Evolutionary conservation across 2,329 filamentous ascomycete species (phyloP), one percentile per base, ranked within the genome.

Genomic region (Microdochium bolleyi): DNA sequence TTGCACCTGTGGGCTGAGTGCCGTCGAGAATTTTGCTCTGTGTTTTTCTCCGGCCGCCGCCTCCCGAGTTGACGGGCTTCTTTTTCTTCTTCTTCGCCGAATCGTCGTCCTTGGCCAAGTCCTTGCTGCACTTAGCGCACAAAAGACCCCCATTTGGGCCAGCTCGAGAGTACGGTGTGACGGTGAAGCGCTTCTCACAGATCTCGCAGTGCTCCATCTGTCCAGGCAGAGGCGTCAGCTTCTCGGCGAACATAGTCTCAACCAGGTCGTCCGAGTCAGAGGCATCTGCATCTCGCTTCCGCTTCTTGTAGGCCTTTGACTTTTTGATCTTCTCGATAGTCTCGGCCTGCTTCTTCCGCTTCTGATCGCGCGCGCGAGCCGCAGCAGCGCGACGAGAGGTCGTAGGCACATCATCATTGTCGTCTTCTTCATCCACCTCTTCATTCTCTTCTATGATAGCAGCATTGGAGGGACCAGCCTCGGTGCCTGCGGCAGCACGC

Each of bases 1-100:
- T 91, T 19, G 84, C 80, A 21, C 88, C 88, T 11, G 81, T 73
- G 13, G 75, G 72, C 49, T 77, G 79, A 24, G 79, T 73, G 24
- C 92, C 91, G 65, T 96, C 92, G 10, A 96, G 78, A 10, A 94
- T 82, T 56, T 89, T 85, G 67, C 90, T 96, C 68, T 95, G 88
- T 2, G 87, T 73, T 65, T 92, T 87, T 55, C 92, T 83, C 38
- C 89, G 83, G 24, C 76, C 80, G 50, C 82, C 80, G 21, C 79
- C 79, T 49, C 77, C 66, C 38, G 75, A 70, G 55, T 46, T 52
- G 1, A 71, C 62, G 64, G 84, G 76, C 58, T 78, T 73, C 56
- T 70, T 75, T 58, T 77, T 79, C 49, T 77, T 75, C 62, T 82
- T 82, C 61, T 79, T 78, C 53, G 57, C 71, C 21, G 75, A 72